These are phyloP conservation scores for Rhytidhysteron rufulum DNA, from an alignment of 2,329 filamentous ascomycete species.

Conservation along the genomic window DNA sequence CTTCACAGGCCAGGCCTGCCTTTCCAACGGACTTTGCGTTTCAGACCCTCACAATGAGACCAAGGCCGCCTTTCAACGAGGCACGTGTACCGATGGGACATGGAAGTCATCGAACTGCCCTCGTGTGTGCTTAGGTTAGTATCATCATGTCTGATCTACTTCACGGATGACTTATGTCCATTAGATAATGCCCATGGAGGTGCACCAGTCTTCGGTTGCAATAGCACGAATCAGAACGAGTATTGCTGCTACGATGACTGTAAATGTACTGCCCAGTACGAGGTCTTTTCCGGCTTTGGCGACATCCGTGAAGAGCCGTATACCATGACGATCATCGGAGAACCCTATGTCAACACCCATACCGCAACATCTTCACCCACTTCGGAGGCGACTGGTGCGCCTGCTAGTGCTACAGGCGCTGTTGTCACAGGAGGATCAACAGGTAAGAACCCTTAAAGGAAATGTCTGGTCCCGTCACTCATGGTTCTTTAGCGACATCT, in stretches of 20 bases:
- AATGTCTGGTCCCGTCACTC: too few species aligned
- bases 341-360: conserved; percentile 18
- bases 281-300: conserved; percentile 19
- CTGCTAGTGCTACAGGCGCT: neutral
- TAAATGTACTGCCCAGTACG: conserved; percentile 16
- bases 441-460: too few species aligned
- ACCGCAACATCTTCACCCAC: conserved; percentile 5
- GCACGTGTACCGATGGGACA: conserved; percentile 22
- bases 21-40: conserved; percentile 27
- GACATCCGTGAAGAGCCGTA: conserved; percentile 17
- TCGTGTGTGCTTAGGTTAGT: conserved; percentile 17
- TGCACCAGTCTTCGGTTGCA: conserved; percentile 22
- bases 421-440: neutral
- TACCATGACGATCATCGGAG: conserved; percentile 24
- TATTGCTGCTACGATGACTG: conserved; percentile 27
- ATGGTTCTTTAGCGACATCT: neutral
- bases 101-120: conserved; percentile 24
- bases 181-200: conserved; percentile 15
- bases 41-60: conserved; percentile 17
- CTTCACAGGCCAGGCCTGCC: conserved; percentile 22
- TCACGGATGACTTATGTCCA: neutral
- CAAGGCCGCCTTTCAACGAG: conserved; percentile 18
- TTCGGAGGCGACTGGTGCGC: neutral
- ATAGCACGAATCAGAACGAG: conserved; percentile 16
- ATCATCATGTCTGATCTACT: neutral